Base-by-base conservation (phyloP, 805 yeast genomes). In the Schwanniomyces occidentalis region DNA sequence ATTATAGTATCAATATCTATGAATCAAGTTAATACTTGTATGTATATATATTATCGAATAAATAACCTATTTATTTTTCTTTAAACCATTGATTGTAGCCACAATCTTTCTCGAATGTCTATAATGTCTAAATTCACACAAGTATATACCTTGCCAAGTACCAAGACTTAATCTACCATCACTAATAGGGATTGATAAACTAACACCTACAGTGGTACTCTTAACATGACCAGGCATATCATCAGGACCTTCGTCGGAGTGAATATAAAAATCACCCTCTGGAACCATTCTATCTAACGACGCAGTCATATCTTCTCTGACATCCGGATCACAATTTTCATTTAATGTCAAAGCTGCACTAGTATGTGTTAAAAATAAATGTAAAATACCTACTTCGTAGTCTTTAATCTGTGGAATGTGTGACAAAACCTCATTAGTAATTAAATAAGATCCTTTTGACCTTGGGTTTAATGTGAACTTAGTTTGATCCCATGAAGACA, bases 201-300 rank as follows among this genome's bases (percentile, higher is more conserved):
- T 69, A 6, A 78, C 82, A 13, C 95, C 93, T 7, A 82, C 71
- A 30, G 76, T 58, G 45, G 39, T 34, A 13, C 84, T 70, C 52
- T 84, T 80, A 33, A 80, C 79, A 56, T 85, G 95, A 0, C 90
- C 85, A 2, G 91, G 86, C 89, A 85, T 82, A 54, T 85, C 95
- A 53, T 86, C 95, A 3, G 85, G 72, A 1, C 87, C 95, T 57
- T 85, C 95, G 35, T 82, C 91, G 9, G 73, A 76, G 54, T 81
- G 90, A 29, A 71, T 49, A 46, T 81, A 82, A 23, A 59, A 54
- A 34, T 65, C 65, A 5, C 69, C 74, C 49, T 85, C 91, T 0
- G 95, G 95, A 3, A 76, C 85, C 38, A 85, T 63, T 33, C 75
- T 62, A 48, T 79, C 82, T 45, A 86, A 58, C 1, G 84, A 75